Evolutionary conservation across 352 stramenopile species (phyloP).

Genomic region (Globisporangium rhizosaccharum): DNA sequence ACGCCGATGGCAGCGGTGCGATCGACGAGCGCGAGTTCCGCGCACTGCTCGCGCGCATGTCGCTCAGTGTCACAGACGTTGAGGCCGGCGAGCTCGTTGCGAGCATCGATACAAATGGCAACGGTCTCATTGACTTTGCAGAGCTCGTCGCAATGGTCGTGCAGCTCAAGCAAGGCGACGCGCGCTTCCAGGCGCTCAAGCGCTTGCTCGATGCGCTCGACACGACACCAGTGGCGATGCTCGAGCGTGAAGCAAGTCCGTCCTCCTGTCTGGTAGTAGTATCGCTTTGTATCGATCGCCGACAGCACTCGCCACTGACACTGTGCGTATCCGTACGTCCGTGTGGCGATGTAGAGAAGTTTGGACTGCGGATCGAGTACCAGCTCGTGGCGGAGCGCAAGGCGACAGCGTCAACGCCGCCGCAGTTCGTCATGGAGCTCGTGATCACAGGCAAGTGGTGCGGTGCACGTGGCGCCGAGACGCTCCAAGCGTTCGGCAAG

Average conservation of each 20-base stretch:
- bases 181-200: slow-evolving; percentile 33
- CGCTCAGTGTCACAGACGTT: slow-evolving; percentile 33
- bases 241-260: slow-evolving; percentile 52
- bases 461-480: slow-evolving; percentile 24
- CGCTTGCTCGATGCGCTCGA: slow-evolving; percentile 48
- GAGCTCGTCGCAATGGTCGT: slow-evolving; percentile 57
- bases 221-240: slow-evolving; percentile 49
- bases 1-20: slow-evolving; percentile 43
- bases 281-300: not conserved
- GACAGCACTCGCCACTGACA: not conserved
- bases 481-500: slow-evolving; percentile 36
- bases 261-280: not conserved
- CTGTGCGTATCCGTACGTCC: not conserved
- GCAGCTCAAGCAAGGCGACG: slow-evolving; percentile 48
- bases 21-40: slow-evolving; percentile 67
- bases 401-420: slow-evolving; percentile 26
- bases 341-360: slow-evolving; percentile 25
- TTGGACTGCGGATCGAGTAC: slow-evolving; percentile 40
- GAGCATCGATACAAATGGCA: slow-evolving; percentile 51
- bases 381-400: slow-evolving; percentile 44
- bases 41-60: slow-evolving; percentile 45
- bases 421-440: slow-evolving; percentile 43
- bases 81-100: slow-evolving; percentile 45
- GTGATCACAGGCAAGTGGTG: slow-evolving; percentile 50
- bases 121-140: slow-evolving; percentile 54